Evolutionary conservation across 345 rosid species (phyloP).

Genomic region (Isatis tinctoria): DNA sequence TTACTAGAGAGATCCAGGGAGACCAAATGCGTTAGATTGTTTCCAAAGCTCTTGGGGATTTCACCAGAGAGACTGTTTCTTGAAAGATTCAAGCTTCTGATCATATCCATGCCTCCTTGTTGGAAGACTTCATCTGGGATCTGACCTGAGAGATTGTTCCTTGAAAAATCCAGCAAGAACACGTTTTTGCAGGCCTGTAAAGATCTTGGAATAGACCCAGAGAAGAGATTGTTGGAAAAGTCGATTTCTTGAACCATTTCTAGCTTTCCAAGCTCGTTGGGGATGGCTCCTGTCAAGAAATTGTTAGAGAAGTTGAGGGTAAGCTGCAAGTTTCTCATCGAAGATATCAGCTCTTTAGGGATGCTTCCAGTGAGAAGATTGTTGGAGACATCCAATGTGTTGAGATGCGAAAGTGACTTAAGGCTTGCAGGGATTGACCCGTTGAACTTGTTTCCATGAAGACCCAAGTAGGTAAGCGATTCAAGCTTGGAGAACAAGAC

Average conservation of each 20-base stretch:
- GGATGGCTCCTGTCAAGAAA: conserved; percentile 51
- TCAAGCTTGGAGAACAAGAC: conserved; percentile 49
- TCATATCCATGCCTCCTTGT: conserved; percentile 32
- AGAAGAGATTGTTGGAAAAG: conserved; percentile 61
- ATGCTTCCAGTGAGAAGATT: conserved; percentile 62
- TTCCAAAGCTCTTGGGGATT: conserved; percentile 45
- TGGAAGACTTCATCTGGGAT: conserved; percentile 43
- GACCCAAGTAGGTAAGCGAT: conserved; percentile 49
- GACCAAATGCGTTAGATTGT: conserved; percentile 42
- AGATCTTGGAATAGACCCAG: conserved; percentile 59
- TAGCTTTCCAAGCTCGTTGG: conserved; percentile 67
- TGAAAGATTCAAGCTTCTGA: conserved; percentile 61
- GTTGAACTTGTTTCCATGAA: conserved; percentile 56
- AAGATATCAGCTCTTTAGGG: conserved; percentile 40
- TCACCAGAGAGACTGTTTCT: conserved; percentile 54
- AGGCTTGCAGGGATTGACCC: conserved; percentile 71
- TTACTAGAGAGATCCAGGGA: conserved; percentile 67
- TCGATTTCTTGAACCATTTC: conserved; percentile 73
- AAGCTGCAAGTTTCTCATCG: conserved; percentile 49
- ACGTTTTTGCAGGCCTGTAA: conserved; percentile 63
- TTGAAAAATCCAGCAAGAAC: conserved; percentile 64
- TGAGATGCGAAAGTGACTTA: conserved; percentile 39
- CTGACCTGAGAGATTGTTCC: conserved; percentile 58
- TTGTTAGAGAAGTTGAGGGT: conserved; percentile 71
- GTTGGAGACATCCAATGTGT: conserved; percentile 61